Evolutionary conservation across 352 stramenopile species (phyloP).

Genomic region (Phytopythium chamaehyphon): DNA sequence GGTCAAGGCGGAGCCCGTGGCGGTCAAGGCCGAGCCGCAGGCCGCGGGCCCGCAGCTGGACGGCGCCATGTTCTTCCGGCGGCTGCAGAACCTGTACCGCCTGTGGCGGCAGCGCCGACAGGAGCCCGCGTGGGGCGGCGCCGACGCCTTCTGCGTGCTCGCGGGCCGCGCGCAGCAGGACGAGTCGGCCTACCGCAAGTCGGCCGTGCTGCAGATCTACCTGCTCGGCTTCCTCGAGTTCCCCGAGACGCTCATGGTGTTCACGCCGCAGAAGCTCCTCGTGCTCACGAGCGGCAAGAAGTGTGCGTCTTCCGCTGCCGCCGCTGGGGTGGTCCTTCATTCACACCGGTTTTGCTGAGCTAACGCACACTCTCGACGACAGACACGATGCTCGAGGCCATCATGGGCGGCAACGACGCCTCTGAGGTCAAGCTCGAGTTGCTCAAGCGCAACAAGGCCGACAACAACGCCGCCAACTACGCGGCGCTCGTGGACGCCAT

Average conservation of each 20-base stretch:
- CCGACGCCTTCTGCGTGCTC: constrained; percentile 81
- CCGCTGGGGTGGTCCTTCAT: background rate
- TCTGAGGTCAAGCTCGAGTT: constrained; percentile 78
- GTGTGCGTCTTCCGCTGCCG: constrained; percentile 28
- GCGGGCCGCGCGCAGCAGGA: constrained; percentile 78
- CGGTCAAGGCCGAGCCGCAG: constrained; percentile 5
- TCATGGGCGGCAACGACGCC: constrained; percentile 52
- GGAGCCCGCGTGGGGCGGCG: constrained; percentile 42
- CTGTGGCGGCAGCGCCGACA: constrained; percentile 59
- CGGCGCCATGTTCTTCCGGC: constrained; percentile 72
- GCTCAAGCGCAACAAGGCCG: constrained; percentile 81
- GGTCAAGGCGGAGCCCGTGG: constrained; percentile 26
- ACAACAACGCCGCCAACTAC: constrained; percentile 80
- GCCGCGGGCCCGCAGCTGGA: constrained; percentile 40
- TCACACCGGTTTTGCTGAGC: background rate
- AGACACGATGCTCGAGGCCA: constrained; percentile 78
- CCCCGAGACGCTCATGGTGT: constrained; percentile 90
- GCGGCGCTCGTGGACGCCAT: constrained; percentile 68
- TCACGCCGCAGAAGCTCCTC: constrained; percentile 79
- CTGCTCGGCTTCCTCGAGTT: constrained; percentile 91
- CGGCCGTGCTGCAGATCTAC: constrained; percentile 88
- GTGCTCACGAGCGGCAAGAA: constrained; percentile 89
- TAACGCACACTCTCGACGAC: background rate
- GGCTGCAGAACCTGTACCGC: constrained; percentile 68
- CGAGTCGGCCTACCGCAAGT: constrained; percentile 88